Evolutionary conservation across 2,329 filamentous ascomycete genomes (phyloP), one percentile per base, ranked within the genome.

Genomic region (Microascus cirrosus): DNA sequence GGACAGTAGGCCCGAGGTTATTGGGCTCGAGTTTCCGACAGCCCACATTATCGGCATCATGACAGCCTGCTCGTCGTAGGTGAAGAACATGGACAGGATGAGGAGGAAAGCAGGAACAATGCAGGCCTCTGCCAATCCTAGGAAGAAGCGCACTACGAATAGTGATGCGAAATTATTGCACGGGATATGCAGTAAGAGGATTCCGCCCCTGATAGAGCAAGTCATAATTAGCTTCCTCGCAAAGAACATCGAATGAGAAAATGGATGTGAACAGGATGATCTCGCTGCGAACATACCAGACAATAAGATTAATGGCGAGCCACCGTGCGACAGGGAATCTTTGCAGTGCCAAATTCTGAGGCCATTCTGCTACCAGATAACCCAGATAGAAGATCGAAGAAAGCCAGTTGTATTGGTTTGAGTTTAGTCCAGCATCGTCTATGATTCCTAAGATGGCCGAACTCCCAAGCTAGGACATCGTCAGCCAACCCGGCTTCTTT

Each of bases 321-420:
- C 64, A 62, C 57, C 69, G 70, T 55, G 61, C 65, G 5, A 69
- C 63, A 2, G 60, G 63, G 53, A 61, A 65, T 11, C 62, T 62
- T 7, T 68, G 62, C 59, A 69, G 65, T 10, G 67, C 12, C 32
- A 65, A 28, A 24, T 60, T 66, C 2, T 59, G 60, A 0, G 66
- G 63, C 35, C 67, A 70, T 4, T 63, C 67, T 1, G 66, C 65
- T 10, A 66, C 28, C 8, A 81, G 65, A 57, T 80, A 80, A 0
- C 77, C 77, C 62, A 80, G 75, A 64, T 79, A 80, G 61, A 79
- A 79, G 65, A 80, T 74, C 45, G 66, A 74, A 6, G 69, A 69
- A 0, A 77, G 68, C 77, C 78, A 81, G 7, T 75, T 75, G 60
- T 80, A 81, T 53, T 83, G 3, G 68, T 54, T 54, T 6, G 45